Percentiles rank a stretch among this genome's conserved stretches.
Evolutionary conservation across 495 filamentous ascomycete genomes (phyloP).

Genomic region (Talaromyces borbonicus): DNA sequence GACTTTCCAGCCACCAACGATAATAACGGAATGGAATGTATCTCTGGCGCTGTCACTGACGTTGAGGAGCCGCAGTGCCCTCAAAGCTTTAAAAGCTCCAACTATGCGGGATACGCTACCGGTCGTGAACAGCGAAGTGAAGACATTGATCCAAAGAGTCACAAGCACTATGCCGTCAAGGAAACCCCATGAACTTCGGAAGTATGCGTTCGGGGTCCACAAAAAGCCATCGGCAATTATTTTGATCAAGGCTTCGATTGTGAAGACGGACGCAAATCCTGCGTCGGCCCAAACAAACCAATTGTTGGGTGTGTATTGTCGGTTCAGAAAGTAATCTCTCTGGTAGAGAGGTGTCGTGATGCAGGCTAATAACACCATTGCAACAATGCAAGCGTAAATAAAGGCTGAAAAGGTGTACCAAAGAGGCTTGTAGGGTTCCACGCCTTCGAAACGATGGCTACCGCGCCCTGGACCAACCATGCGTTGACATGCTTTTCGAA

Average conservation of each 20-base stretch:
- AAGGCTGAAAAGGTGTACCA: constrained; percentile 93
- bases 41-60: constrained; percentile 93
- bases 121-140: constrained; percentile 65
- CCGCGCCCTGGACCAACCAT: constrained; percentile 91
- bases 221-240: constrained; percentile 94
- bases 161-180: constrained; percentile 90
- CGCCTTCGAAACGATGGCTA: constrained; percentile 72
- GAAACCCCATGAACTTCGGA: constrained; percentile 91
- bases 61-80: constrained; percentile 83
- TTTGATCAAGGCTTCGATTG: constrained; percentile 82
- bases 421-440: constrained; percentile 71
- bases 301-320: constrained; percentile 53
- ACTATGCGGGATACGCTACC: constrained; percentile 79
- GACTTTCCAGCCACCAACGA: constrained; percentile 88
- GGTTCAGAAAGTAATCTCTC: constrained; percentile 59
- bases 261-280: constrained; percentile 82
- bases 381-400: constrained; percentile 87
- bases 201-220: constrained; percentile 96
- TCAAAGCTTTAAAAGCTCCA: constrained; percentile 96
- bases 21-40: constrained; percentile 93
- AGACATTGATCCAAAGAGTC: constrained; percentile 93
- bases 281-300: constrained; percentile 94
- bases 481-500: constrained; percentile 76
- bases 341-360: constrained; percentile 92
- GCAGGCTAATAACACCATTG: constrained; percentile 93